Evolutionary conservation across 129 eudicot genomes (phyloP).

Genomic region (Chrysanthemum lavandulifolium): DNA sequence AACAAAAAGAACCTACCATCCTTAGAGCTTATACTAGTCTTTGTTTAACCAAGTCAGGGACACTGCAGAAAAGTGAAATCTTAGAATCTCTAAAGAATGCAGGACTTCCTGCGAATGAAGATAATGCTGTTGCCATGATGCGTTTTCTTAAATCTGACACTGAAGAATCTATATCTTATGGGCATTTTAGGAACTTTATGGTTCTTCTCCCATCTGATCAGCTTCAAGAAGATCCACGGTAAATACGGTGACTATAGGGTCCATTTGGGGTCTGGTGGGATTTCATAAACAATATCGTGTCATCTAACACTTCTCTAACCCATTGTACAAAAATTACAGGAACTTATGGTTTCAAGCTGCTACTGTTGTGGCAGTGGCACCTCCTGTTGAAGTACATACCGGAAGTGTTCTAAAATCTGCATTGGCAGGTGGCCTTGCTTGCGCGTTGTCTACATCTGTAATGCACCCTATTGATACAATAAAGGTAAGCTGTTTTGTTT

Average conservation of each 20-base stretch:
- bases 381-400: conserved; percentile 78
- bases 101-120: conserved; percentile 97
- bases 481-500: conserved; percentile 44
- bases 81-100: conserved; percentile 82
- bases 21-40: conserved; percentile 92
- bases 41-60: conserved; percentile 93
- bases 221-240: conserved; percentile 97
- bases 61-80: conserved; percentile 86
- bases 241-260: not conserved
- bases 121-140: conserved; percentile 99
- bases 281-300: not conserved
- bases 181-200: conserved; percentile 93
- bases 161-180: conserved; percentile 91
- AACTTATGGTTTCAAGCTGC: conserved; percentile 97
- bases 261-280: not conserved
- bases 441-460: conserved; percentile 82
- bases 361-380: conserved; percentile 93
- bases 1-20: conserved; percentile 94
- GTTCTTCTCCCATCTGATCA: conserved; percentile 90
- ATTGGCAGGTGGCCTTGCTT: conserved; percentile 92
- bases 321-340: conserved; percentile 36
- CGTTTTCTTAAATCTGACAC: conserved; percentile 86
- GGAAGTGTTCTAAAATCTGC: conserved; percentile 89
- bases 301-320: not conserved
- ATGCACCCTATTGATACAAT: conserved; percentile 93